Percentiles rank a stretch among this genome's conserved stretches.
Evolutionary conservation across 805 yeast species (phyloP).

Genomic region (Hanseniaspora guilliermondii): DNA sequence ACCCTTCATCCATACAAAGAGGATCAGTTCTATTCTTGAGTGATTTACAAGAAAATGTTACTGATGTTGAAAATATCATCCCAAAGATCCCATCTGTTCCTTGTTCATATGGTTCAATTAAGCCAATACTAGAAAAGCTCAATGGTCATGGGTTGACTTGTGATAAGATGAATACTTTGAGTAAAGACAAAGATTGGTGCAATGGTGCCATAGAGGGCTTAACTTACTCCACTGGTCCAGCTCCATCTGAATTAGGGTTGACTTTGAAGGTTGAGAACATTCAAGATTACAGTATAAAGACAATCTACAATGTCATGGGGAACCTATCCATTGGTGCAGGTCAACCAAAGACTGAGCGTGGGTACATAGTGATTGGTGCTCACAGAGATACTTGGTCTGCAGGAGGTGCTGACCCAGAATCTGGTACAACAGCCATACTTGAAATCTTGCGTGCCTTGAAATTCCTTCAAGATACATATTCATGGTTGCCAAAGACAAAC

Average conservation of each 20-base stretch:
- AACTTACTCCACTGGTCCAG: slow-evolving; percentile 45
- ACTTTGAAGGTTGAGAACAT: slow-evolving; percentile 44
- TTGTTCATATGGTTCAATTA: slow-evolving; percentile 48
- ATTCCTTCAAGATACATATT: slow-evolving; percentile 33
- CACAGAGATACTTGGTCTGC: slow-evolving; percentile 78
- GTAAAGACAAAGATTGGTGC: slow-evolving; percentile 24
- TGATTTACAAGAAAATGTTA: slow-evolving; percentile 40
- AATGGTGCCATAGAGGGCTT: slow-evolving; percentile 33
- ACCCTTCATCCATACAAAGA: slow-evolving; percentile 64
- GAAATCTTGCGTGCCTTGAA: slow-evolving; percentile 53
- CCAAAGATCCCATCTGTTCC: slow-evolving; percentile 65
- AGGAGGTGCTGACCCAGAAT: slow-evolving; percentile 70
- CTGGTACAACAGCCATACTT: slow-evolving; percentile 53
- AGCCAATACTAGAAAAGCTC: slow-evolving; percentile 47
- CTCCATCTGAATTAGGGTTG: slow-evolving; percentile 21
- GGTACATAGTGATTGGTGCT: slow-evolving; percentile 50
- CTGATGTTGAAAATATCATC: slow-evolving; percentile 38
- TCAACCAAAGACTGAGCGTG: slow-evolving; percentile 34
- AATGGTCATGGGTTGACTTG: slow-evolving; percentile 42
- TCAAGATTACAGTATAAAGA: slow-evolving; percentile 50
- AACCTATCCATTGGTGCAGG: slow-evolving; percentile 37
- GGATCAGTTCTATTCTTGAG: slow-evolving; percentile 60
- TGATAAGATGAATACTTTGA: slow-evolving; percentile 30
- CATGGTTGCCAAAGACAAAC: slow-evolving; percentile 58
- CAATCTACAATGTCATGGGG: slow-evolving; percentile 54